A percentile compares a stretch with the other conserved stretches of the same genome.
Conservation (phyloP, 768 basidiomycete genomes). For the Boletus reticuloceps region DNA sequence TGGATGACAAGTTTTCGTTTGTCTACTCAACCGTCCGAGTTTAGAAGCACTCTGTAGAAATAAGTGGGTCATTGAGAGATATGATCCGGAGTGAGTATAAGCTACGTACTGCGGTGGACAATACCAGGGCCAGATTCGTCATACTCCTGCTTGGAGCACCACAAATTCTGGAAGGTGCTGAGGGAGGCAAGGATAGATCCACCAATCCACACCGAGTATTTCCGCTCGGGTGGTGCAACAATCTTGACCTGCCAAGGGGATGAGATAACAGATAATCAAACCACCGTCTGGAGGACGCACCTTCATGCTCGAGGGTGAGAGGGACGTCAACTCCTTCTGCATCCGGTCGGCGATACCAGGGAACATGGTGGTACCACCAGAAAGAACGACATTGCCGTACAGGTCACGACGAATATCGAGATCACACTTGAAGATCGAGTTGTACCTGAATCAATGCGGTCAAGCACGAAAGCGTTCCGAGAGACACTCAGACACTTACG, state of each 20-base stretch:
- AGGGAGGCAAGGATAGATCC: constrained; percentile 85
- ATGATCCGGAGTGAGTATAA: neutral
- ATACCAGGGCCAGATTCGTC: constrained; percentile 81
- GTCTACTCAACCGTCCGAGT: constrained; percentile 17
- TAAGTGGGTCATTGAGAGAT: neutral
- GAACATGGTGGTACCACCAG: constrained; percentile 94
- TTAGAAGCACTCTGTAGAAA: constrained; percentile 27
- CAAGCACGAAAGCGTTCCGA: neutral
- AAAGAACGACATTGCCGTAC: constrained; percentile 43
- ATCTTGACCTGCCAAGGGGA: constrained; percentile 66
- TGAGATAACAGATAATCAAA: neutral
- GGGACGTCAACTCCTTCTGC: constrained; percentile 87
- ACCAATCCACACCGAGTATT: constrained; percentile 96
- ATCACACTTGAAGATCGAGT: constrained; percentile 68
- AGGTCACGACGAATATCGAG: constrained; percentile 51
- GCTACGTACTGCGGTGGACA: constrained; percentile 68
- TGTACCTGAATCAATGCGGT: constrained; percentile 36
- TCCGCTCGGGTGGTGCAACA: constrained; percentile 89
- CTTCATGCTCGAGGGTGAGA: constrained; percentile 86
- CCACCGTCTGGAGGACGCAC: constrained; percentile 27
- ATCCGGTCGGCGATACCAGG: constrained; percentile 94
- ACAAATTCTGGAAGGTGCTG: constrained; percentile 95
- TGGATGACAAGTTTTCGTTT: constrained; percentile 17
- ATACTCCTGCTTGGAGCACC: constrained; percentile 93
- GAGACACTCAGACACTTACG: constrained; percentile 30